Percentiles rank a stretch among this genome's conserved stretches.
phyloP scores from a whole-genome alignment of 2,329 filamentous ascomycete genomes.

The Atkinsonella texensis region DNA sequence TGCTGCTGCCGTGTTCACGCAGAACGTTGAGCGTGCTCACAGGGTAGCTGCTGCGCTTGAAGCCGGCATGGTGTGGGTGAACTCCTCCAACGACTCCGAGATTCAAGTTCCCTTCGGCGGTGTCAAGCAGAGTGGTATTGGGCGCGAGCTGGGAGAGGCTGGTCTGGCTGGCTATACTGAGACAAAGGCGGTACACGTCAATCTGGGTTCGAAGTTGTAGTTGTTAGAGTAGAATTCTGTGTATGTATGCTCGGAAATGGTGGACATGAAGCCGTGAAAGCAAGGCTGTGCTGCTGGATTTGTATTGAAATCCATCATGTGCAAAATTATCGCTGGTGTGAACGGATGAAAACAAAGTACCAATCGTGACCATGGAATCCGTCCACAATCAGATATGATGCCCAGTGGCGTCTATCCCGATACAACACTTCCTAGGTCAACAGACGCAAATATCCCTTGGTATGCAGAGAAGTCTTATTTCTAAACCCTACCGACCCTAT shows the following conservation, averaged over 20 bases:
- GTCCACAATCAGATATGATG: background rate
- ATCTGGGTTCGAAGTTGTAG: conserved; percentile 23
- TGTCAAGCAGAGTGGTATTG: conserved; percentile 37
- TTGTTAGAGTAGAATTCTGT: background rate
- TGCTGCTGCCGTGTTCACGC: conserved; percentile 49
- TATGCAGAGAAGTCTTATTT: background rate
- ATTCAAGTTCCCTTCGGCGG: conserved; percentile 33
- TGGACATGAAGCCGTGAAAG: background rate
- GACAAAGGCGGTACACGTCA: conserved; percentile 24
- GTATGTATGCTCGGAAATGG: background rate
- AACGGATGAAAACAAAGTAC: background rate
- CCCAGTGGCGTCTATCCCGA: background rate
- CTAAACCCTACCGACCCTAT: background rate
- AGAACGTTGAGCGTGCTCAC: conserved; percentile 39
- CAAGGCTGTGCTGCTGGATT: background rate
- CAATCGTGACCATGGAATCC: background rate
- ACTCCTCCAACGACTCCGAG: conserved; percentile 33
- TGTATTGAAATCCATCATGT: background rate
- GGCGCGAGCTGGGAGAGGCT: conserved; percentile 32
- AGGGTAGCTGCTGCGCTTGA: conserved; percentile 43
- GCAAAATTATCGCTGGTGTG: background rate
- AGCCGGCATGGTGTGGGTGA: conserved; percentile 45
- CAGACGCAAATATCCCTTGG: too few relatives aligned
- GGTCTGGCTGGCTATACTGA: conserved; percentile 31
- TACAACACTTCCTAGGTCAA: background rate